Base-by-base conservation (phyloP, 2,329 filamentous ascomycete species). In the Stachybotrys echinatus region DNA sequence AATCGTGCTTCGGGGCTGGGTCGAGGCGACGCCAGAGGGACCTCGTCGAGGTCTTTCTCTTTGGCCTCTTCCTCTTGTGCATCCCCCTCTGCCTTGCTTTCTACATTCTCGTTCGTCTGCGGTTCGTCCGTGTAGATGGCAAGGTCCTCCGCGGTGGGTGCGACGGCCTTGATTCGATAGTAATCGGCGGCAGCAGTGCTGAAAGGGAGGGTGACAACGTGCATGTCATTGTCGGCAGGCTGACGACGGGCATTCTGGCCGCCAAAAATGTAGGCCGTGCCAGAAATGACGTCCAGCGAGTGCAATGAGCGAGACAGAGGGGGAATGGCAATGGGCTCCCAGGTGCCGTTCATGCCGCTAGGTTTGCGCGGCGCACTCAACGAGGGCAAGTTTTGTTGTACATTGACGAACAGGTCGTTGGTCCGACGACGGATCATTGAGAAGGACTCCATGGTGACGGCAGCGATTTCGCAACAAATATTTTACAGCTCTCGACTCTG, bases 231-330 rank as follows among this genome's bases (percentile, higher is more conserved):
- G 68, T 91, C 87, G 50, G 85, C 77, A 6, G 86, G 85, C 61
- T 88, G 72, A 45, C 83, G 76, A 3, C 86, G 77, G 43, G 74
- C 70, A 50, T 84, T 67, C 65, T 94, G 89, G 56, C 89, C 90
- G 52, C 90, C 89, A 61, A 91, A 95, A 59, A 95, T 75, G 65
- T 83, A 86, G 40, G 79, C 77, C 38, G 70, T 70, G 22, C 75
- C 70, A 31, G 70, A 70, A 44, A 85, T 64, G 43, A 85, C 76
- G 42, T 88, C 78, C 57, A 91, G 65, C 3, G 81, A 79, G 61
- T 94, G 89, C 1, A 88, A 91, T 2, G 89, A 92, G 48, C 88
- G 84, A 38, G 82, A 81, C 7, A 91, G 74, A 1, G 73, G 56
- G 3, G 79, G 75, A 31, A 80, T 61, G 39, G 74, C 63, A 58